A percentile compares a stretch with the other conserved stretches of the same genome.
Evolutionary conservation across 2,329 filamentous ascomycete species (phyloP).

Genomic region (Pyrenophora teres): DNA sequence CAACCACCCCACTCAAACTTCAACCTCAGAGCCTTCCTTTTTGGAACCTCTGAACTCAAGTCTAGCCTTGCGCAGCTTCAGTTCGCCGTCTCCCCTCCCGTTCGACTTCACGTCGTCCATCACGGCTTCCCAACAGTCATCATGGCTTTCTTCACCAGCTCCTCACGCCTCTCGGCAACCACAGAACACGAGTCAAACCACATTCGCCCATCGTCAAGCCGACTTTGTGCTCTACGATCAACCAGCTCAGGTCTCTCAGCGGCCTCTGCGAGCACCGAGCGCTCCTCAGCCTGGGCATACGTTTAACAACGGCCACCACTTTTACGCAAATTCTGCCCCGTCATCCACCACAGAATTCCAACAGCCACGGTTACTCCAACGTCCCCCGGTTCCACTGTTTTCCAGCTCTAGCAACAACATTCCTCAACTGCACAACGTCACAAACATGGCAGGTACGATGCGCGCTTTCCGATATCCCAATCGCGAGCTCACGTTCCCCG

Average conservation of each 20-base stretch:
- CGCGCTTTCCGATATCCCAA: constrained; percentile 14
- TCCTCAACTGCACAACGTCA: constrained; percentile 48
- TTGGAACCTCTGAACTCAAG: constrained; percentile 66
- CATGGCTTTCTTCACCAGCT: constrained; percentile 76
- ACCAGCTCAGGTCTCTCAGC: constrained; percentile 49
- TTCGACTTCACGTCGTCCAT: constrained; percentile 77
- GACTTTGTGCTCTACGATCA: constrained; percentile 80
- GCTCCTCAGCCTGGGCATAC: constrained; percentile 60
- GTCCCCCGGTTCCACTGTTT: constrained; percentile 76
- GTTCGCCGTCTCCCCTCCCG: constrained; percentile 59
- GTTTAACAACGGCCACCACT: constrained; percentile 64
- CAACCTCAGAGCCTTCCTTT: constrained; percentile 48
- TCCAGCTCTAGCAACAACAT: constrained; percentile 62
- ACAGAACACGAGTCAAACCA: constrained; percentile 50
- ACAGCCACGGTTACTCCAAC: constrained; percentile 57
- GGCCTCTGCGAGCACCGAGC: constrained; percentile 57
- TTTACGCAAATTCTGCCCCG: constrained; percentile 71
- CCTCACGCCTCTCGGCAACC: constrained; percentile 57
- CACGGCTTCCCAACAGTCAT: constrained; percentile 75
- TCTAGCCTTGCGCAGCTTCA: constrained; percentile 65
- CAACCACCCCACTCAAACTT: constrained; percentile 34
- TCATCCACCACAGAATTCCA: constrained; percentile 64
- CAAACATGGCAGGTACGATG: constrained; percentile 48
- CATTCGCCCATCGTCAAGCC: constrained; percentile 59
- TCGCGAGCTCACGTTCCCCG: constrained; percentile 36